Evolutionary conservation across 495 filamentous ascomycete species (phyloP).

Genomic region (Cudoniella acicularis): DNA sequence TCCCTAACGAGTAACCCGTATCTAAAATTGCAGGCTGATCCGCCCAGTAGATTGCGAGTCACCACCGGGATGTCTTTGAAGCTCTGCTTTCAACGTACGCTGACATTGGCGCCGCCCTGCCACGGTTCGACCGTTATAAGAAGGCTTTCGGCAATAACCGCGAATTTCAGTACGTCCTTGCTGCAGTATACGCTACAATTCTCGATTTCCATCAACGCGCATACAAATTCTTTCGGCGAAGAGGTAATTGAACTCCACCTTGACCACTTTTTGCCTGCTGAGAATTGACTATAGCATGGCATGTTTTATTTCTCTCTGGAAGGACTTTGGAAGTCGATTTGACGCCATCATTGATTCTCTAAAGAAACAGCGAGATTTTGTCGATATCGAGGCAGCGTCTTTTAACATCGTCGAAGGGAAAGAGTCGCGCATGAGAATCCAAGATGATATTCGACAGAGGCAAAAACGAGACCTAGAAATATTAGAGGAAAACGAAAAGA

Average conservation of each 20-base stretch:
- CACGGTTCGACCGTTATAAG: conserved; percentile 8
- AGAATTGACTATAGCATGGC: background rate
- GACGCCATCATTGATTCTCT: background rate
- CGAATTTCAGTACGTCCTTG: conserved; percentile 6
- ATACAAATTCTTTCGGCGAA: conserved; percentile 7
- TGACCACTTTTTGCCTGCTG: background rate
- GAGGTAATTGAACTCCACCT: background rate
- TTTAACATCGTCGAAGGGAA: background rate
- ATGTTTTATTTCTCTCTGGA: conserved; percentile 1
- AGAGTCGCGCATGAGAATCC: background rate
- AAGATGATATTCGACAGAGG: background rate
- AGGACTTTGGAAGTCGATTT: conserved; percentile 4
- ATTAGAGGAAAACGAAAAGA: background rate
- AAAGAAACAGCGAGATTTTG: conserved; percentile 6
- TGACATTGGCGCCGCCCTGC: conserved; percentile 2
- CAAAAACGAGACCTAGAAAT: background rate
- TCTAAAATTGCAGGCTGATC: background rate
- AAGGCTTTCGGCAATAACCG: conserved; percentile 3
- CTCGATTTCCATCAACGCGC: conserved; percentile 8
- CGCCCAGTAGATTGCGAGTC: conserved; percentile 3
- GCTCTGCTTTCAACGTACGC: conserved; percentile 1
- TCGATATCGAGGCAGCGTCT: background rate
- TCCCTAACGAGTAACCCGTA: background rate
- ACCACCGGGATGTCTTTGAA: conserved; percentile 11
- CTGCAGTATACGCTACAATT: conserved; percentile 5